These are phyloP conservation scores for Tricholoma bakamatsutake DNA, from an alignment of 768 basidiomycete genomes.

Conservation along the genomic window DNA sequence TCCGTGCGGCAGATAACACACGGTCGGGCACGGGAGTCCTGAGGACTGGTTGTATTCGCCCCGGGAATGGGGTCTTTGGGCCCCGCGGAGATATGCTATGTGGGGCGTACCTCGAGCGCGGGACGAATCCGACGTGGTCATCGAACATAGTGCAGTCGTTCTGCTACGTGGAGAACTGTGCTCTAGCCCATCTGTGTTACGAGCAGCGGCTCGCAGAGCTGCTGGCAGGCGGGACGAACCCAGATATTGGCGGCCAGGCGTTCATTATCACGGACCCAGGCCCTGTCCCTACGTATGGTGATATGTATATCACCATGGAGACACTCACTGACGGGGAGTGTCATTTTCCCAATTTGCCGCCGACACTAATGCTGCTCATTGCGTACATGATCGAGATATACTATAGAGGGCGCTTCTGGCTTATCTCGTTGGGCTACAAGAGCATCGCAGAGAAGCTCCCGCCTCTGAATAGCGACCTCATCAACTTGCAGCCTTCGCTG, in stretches of 20 bases:
- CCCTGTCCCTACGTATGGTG: constrained; percentile 55
- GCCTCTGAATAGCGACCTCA: constrained; percentile 38
- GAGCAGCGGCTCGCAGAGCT: constrained; percentile 64
- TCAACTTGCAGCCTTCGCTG: constrained; percentile 55
- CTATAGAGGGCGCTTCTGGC: constrained; percentile 40
- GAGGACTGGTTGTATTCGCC: constrained; percentile 71
- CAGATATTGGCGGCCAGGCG: constrained; percentile 70
- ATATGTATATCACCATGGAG: constrained; percentile 49
- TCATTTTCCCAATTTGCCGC: constrained; percentile 48
- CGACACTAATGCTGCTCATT: constrained; percentile 61
- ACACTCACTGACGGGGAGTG: constrained; percentile 54
- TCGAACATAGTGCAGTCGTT: constrained; percentile 54
- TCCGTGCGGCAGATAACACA: constrained; percentile 31
- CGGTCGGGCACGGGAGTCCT: constrained; percentile 26
- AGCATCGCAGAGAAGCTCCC: constrained; percentile 36
- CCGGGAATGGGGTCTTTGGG: constrained; percentile 73
- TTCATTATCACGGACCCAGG: constrained; percentile 66
- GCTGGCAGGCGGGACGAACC: constrained; percentile 25
- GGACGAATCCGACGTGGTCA: constrained; percentile 61
- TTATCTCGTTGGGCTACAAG: constrained; percentile 25
- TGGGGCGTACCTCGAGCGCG: constrained; percentile 55
- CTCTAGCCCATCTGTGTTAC: constrained; percentile 65
- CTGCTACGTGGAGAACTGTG: constrained; percentile 72
- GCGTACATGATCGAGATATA: constrained; percentile 53
- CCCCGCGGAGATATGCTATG: constrained; percentile 69